Evolutionary conservation across 495 filamentous ascomycete genomes (phyloP).

Genomic region (Tuber magnatum): DNA sequence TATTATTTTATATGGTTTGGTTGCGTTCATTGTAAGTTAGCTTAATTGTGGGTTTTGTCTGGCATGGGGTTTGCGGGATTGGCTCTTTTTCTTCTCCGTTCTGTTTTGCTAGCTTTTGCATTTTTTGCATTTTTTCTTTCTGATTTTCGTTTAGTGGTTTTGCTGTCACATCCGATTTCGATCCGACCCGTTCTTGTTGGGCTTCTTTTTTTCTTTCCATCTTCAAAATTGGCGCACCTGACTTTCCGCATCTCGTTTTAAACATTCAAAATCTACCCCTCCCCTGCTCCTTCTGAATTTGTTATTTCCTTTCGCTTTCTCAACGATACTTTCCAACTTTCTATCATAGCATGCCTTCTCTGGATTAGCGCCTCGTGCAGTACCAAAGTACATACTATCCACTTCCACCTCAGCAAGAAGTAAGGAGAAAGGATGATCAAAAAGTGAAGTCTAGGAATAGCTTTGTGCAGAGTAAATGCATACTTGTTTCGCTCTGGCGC

Average conservation of each 20-base stretch:
- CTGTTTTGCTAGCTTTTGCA: background rate
- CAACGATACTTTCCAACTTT: background rate
- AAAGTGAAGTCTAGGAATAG: too few relatives aligned
- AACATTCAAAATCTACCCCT: background rate
- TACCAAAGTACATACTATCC: too few relatives aligned
- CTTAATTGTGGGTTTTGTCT: background rate
- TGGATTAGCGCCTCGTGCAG: too few relatives aligned
- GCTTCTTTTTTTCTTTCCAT: background rate
- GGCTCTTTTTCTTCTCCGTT: background rate
- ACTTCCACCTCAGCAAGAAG: too few relatives aligned
- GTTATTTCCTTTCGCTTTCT: background rate
- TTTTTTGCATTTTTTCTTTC: background rate
- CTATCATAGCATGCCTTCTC: too few relatives aligned
- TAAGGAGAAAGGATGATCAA: too few relatives aligned
- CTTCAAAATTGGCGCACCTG: slow-evolving; percentile 3
- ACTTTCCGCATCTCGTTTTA: background rate
- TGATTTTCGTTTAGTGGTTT: background rate
- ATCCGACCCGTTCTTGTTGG: background rate
- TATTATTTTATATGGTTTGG: background rate
- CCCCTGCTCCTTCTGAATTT: background rate
- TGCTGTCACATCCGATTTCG: background rate
- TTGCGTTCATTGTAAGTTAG: background rate
- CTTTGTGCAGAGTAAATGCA: too few relatives aligned
- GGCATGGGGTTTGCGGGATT: background rate
- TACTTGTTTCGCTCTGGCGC: too few relatives aligned